Conservation (phyloP, 2,329 filamentous ascomycete species). For the Sporothrix phasma region DNA sequence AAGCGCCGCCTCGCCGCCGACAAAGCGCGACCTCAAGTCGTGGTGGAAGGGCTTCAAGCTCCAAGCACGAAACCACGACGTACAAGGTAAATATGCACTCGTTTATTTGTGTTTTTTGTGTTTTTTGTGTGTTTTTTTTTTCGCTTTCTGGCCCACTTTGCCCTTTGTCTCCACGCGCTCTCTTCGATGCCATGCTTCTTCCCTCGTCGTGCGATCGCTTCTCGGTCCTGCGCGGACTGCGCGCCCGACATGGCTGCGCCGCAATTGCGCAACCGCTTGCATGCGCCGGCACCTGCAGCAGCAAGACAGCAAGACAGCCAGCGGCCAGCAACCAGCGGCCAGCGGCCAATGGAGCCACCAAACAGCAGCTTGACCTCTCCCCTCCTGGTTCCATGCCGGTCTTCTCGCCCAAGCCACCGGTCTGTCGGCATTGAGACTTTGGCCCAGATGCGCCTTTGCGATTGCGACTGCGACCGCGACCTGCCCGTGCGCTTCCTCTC, state of each 20-base stretch:
- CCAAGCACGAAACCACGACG: slow-evolving; percentile 45
- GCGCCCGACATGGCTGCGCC: neutral
- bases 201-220: too few relatives aligned
- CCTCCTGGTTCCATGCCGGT: neutral
- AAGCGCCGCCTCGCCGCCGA: slow-evolving; percentile 58
- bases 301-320: neutral
- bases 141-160: neutral
- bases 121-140: neutral
- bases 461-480: neutral
- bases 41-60: slow-evolving; percentile 98
- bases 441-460: neutral
- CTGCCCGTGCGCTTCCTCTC: neutral
- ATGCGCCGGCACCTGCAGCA: neutral
- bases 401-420: neutral
- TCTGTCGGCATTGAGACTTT: neutral
- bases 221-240: neutral
- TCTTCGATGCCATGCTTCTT: too few relatives aligned
- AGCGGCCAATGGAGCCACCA: too few relatives aligned
- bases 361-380: too few relatives aligned
- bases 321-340: neutral
- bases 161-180: neutral
- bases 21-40: slow-evolving; percentile 78
- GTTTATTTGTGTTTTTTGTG: neutral
- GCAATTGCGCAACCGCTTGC: slow-evolving; percentile 6
- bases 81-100: slow-evolving; percentile 17